Percentiles rank a stretch among this genome's conserved stretches.
phyloP scores from a whole-genome alignment of 2,329 filamentous ascomycete species.

The Rugonectria rugulosa region DNA sequence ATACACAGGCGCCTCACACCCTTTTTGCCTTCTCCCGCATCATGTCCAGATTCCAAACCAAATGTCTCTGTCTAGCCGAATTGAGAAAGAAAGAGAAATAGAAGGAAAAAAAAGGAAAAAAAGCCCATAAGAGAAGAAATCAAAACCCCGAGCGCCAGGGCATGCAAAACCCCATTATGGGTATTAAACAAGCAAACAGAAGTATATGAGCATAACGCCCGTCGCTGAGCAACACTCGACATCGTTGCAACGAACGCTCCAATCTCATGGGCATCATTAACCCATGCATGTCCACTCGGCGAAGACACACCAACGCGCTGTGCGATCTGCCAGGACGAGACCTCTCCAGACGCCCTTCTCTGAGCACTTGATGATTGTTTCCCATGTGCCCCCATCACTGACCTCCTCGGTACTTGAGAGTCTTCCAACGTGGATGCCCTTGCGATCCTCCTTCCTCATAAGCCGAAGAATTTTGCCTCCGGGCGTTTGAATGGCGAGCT shows the following conservation, averaged over 20 bases:
- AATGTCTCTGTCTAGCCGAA: constrained; percentile 16
- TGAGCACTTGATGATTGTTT: constrained; percentile 90
- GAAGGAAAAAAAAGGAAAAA: no score
- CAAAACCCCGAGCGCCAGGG: constrained; percentile 31
- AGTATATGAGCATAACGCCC: constrained; percentile 34
- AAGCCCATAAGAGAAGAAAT: constrained; percentile 17
- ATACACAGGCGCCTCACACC: constrained; percentile 17
- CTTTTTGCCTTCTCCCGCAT: constrained; percentile 12
- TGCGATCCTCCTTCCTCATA: constrained; percentile 79
- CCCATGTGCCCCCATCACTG: constrained; percentile 80
- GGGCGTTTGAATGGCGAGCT: constrained; percentile 92
- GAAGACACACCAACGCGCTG: constrained; percentile 90
- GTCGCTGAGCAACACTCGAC: constrained; percentile 13
- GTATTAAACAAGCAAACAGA: constrained; percentile 33
- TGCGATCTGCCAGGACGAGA: constrained; percentile 82
- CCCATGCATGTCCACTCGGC: constrained; percentile 78
- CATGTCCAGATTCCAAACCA: constrained; percentile 20
- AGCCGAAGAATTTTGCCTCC: constrained; percentile 92
- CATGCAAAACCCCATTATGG: constrained; percentile 35
- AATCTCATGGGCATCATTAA: constrained; percentile 24
- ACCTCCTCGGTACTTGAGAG: constrained; percentile 59
- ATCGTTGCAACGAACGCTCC: constrained; percentile 2
- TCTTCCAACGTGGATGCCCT: constrained; percentile 58
- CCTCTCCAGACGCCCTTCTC: constrained; percentile 84
- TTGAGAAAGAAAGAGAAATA: constrained; percentile 6